phyloP scores from a whole-genome alignment of 2,329 filamentous ascomycete genomes.

The Trichoderma breve region DNA sequence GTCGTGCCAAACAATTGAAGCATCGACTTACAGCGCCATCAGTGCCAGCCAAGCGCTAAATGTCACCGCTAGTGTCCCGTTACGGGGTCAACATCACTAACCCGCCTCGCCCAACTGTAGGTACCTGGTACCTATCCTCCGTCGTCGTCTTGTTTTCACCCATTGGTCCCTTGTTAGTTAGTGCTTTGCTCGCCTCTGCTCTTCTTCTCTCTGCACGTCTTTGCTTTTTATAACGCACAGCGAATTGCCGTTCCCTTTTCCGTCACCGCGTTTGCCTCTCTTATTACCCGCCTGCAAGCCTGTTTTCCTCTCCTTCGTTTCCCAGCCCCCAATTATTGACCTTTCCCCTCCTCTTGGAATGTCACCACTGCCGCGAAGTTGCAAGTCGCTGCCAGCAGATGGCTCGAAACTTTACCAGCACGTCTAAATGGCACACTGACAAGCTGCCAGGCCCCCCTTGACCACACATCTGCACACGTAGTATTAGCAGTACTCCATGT shows the following conservation, averaged over 20 bases:
- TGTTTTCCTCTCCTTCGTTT: neutral
- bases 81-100: neutral
- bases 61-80: neutral
- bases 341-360: slow-evolving; percentile 1
- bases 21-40: neutral
- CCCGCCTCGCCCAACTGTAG: neutral
- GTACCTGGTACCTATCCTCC: neutral
- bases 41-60: neutral
- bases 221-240: neutral
- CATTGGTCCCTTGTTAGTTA: neutral
- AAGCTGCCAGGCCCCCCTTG: neutral
- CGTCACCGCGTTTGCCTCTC: neutral
- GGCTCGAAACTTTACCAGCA: neutral
- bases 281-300: neutral
- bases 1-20: neutral
- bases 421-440: neutral
- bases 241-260: neutral
- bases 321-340: neutral
- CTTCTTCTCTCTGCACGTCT: neutral
- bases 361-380: neutral
- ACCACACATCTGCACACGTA: neutral
- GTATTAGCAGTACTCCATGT: too few species aligned
- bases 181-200: neutral
- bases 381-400: neutral
- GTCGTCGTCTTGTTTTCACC: neutral